phyloP scores from a whole-genome alignment of 2,329 filamentous ascomycete genomes.

The Pleurostoma richardsiae region DNA sequence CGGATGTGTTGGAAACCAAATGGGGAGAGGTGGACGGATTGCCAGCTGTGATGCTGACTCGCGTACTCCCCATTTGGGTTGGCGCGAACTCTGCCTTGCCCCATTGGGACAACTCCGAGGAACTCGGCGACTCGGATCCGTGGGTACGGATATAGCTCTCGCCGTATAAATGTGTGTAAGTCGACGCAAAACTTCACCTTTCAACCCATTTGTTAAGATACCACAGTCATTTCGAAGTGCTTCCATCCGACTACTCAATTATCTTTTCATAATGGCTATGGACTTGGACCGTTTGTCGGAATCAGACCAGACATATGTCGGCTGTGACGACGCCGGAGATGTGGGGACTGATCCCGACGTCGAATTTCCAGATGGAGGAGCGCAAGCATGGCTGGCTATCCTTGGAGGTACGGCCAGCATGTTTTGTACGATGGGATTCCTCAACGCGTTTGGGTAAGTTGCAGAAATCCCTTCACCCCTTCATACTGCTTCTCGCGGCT shows the following conservation, averaged over 20 bases:
- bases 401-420: slow-evolving; percentile 24
- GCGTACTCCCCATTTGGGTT: too few relatives aligned
- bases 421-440: slow-evolving; percentile 31
- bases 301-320: not conserved
- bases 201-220: too few relatives aligned
- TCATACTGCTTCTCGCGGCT: not conserved
- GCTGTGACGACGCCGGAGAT: not conserved
- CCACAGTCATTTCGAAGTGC: not conserved
- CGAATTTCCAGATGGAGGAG: slow-evolving; percentile 21
- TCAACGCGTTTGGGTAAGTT: slow-evolving; percentile 35
- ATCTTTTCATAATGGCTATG: not conserved
- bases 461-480: slow-evolving; percentile 11
- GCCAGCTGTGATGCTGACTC: too few relatives aligned
- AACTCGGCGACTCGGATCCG: too few relatives aligned
- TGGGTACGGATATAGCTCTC: too few relatives aligned
- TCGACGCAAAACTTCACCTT: not conserved
- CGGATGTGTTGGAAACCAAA: too few relatives aligned
- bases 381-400: slow-evolving; percentile 33
- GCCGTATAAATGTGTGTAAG: too few relatives aligned
- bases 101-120: too few relatives aligned
- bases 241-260: not conserved
- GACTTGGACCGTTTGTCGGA: not conserved
- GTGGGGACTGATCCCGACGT: not conserved
- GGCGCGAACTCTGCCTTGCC: too few relatives aligned
- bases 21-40: too few relatives aligned